Evolutionary conservation across 208 protist genomes (phyloP).

Genomic region (Endotrypanum monterogeii): DNA sequence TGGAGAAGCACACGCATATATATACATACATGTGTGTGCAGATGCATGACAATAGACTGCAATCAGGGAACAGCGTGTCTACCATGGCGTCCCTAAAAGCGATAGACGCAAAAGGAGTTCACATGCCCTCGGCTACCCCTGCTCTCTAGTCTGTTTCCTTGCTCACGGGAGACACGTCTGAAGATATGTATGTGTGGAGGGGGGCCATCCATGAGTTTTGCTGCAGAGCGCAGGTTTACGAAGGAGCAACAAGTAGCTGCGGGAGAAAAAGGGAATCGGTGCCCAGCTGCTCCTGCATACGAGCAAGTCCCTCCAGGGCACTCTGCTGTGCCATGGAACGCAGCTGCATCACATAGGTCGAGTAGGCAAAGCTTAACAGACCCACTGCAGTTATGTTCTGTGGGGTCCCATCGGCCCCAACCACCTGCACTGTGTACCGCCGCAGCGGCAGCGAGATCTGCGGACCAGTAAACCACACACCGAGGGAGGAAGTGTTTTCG

Average conservation of each 20-base stretch:
- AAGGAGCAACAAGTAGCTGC: slow-evolving; percentile 42
- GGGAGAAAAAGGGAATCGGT: slow-evolving; percentile 59
- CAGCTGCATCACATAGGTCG: slow-evolving; percentile 75
- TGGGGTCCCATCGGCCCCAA: slow-evolving; percentile 30
- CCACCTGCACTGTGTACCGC: slow-evolving; percentile 56
- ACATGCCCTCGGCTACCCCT: too few relatives aligned
- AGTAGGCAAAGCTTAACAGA: slow-evolving; percentile 69
- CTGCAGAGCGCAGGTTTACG: not conserved
- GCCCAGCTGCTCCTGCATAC: slow-evolving; percentile 50
- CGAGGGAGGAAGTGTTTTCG: slow-evolving; percentile 75
- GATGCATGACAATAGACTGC: too few relatives aligned
- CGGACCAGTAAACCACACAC: slow-evolving; percentile 67
- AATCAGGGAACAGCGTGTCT: too few relatives aligned
- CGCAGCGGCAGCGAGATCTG: slow-evolving; percentile 70
- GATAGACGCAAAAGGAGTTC: too few relatives aligned
- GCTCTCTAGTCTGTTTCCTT: too few relatives aligned
- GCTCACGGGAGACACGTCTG: too few relatives aligned
- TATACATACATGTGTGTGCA: too few relatives aligned
- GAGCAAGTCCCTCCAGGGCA: slow-evolving; percentile 41
- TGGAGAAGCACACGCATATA: too few relatives aligned
- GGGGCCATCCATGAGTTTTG: not conserved
- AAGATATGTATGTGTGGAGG: too few relatives aligned
- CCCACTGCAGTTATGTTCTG: slow-evolving; percentile 64
- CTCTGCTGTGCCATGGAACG: slow-evolving; percentile 48
- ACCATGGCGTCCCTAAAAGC: too few relatives aligned